Evolutionary conservation across 1,284 basidiomycete genomes (phyloP).

Genomic region (Porogramme epimiltina): DNA sequence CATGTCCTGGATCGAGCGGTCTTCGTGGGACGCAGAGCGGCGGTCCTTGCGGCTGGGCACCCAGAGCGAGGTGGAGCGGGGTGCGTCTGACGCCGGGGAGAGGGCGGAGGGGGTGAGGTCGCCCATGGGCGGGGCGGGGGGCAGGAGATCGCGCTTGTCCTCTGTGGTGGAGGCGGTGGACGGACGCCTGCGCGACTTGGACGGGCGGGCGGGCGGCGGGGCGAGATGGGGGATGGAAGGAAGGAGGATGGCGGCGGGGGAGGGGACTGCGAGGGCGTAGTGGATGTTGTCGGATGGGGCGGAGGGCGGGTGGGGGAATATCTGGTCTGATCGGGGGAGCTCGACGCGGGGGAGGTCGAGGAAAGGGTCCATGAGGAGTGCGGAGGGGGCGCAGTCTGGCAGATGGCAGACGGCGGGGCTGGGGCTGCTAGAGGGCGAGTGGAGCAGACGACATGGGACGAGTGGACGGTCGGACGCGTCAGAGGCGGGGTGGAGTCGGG

Average conservation of each 20-base stretch:
- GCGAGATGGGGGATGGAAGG: conserved; percentile 26
- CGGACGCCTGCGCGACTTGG: conserved; percentile 42
- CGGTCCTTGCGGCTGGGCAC: conserved; percentile 9
- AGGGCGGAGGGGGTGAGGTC: conserved; percentile 20
- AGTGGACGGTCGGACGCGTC: background rate
- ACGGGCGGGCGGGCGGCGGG: conserved; percentile 10
- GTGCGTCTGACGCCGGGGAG: conserved; percentile 9
- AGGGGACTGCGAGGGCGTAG: conserved; percentile 20
- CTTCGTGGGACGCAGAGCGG: conserved; percentile 12
- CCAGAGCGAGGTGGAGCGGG: background rate
- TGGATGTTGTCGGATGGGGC: conserved; percentile 21
- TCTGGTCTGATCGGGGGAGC: conserved; percentile 24
- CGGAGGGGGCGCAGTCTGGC: background rate
- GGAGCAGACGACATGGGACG: background rate
- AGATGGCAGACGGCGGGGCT: background rate
- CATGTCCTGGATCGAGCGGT: conserved; percentile 28
- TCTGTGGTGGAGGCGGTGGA: conserved; percentile 43
- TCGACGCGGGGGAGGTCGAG: conserved; percentile 2
- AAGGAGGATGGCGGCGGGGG: conserved; percentile 20
- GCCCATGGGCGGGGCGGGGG: conserved; percentile 24
- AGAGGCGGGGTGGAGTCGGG: background rate
- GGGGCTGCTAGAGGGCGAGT: background rate
- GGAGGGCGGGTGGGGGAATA: conserved; percentile 24
- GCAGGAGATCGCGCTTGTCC: conserved; percentile 28
- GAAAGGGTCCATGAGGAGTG: conserved; percentile 12